Evolutionary conservation across 2,329 filamentous ascomycete genomes (phyloP).

Genomic region (Colletotrichum sp.): DNA sequence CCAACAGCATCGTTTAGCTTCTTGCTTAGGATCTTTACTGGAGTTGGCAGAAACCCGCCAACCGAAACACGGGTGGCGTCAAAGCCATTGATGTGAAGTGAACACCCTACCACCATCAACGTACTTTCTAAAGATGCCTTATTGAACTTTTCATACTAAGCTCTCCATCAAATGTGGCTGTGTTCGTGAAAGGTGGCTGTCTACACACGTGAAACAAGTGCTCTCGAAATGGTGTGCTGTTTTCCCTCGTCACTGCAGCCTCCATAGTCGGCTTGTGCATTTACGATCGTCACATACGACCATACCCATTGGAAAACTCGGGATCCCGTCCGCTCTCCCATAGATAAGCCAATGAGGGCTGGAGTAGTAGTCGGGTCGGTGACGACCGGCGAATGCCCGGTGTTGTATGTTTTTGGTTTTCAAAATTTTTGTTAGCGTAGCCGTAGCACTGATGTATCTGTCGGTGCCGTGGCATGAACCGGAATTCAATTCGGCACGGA

Average conservation of each 20-base stretch:
- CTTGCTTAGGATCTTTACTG: background rate
- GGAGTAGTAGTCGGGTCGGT: background rate
- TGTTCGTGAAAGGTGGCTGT: background rate
- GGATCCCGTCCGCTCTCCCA: background rate
- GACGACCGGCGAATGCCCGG: background rate
- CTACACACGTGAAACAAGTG: background rate
- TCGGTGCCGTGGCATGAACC: background rate
- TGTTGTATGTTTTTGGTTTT: background rate
- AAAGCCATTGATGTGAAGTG: background rate
- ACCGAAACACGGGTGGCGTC: background rate
- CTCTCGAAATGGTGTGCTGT: background rate
- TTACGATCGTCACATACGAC: rapidly evolving
- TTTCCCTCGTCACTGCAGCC: background rate
- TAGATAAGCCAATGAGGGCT: background rate
- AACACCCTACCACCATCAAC: background rate
- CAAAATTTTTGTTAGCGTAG: background rate
- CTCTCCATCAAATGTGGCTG: background rate
- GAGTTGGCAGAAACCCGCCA: background rate
- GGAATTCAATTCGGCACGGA: background rate
- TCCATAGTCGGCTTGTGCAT: background rate
- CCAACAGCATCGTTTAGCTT: background rate
- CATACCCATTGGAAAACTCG: background rate
- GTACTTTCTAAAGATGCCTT: background rate
- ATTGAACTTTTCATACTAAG: background rate
- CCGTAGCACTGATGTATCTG: background rate